These are phyloP conservation scores for Eimeria brunetti DNA, from an alignment of 169 alveolate species.

Conservation along the genomic window DNA sequence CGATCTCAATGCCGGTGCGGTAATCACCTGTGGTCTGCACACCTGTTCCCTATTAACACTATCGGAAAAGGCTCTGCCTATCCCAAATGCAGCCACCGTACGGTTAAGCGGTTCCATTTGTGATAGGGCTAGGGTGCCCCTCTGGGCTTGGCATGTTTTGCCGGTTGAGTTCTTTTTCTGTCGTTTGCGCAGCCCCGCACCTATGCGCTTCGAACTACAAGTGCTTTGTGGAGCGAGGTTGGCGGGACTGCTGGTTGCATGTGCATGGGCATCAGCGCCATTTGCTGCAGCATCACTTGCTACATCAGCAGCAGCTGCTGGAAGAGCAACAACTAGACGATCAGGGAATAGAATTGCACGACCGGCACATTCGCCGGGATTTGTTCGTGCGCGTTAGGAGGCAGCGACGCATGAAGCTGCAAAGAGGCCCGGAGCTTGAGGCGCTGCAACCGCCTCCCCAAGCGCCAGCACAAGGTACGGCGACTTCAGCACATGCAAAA, in stretches of 20 bases:
- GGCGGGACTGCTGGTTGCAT: conserved; percentile 91
- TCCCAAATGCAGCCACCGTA: neutral
- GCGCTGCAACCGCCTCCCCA: conserved; percentile 33
- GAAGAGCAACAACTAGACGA: conserved; percentile 75
- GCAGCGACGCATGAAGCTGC: conserved; percentile 74
- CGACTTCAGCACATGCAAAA: neutral
- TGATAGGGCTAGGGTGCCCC: neutral
- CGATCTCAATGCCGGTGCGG: conserved; percentile 91
- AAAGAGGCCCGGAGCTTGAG: conserved; percentile 23
- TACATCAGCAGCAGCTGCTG: conserved; percentile 79
- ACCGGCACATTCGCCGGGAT: conserved; percentile 68
- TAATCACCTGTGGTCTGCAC: neutral
- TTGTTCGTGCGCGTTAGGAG: conserved; percentile 69
- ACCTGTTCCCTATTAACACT: neutral
- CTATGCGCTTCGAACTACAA: conserved; percentile 92
- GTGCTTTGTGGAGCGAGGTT: conserved; percentile 91
- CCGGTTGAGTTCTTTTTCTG: neutral
- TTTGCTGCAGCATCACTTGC: conserved; percentile 74
- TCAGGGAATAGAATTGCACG: conserved; percentile 69
- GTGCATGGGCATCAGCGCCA: conserved; percentile 72
- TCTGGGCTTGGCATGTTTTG: neutral
- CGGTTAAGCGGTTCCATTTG: neutral
- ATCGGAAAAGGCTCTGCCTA: neutral
- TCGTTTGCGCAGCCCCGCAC: conserved; percentile 85
- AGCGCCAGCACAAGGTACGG: neutral